Conservation (phyloP, 169 alveolate genomes). For the Toxoplasma gondii region DNA sequence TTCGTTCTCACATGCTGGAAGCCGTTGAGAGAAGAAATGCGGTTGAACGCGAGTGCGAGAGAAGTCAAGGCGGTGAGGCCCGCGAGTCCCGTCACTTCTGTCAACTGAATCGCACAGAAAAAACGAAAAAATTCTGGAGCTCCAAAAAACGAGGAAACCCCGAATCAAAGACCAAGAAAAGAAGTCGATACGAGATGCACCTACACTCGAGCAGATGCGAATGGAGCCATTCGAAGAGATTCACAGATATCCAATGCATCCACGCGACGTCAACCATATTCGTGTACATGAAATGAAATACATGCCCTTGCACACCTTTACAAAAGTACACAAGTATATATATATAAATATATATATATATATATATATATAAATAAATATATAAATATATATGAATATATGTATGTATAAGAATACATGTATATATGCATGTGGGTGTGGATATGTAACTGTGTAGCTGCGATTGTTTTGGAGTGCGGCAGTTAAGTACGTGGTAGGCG, state of each 20-base stretch:
- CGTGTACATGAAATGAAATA: not conserved
- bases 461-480: not conserved
- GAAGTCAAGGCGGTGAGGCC: not conserved
- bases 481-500: too few species aligned
- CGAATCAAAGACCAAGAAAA: too few species aligned
- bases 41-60: slow-evolving; percentile 18
- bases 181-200: not conserved
- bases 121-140: not conserved
- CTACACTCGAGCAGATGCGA: not conserved
- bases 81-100: not conserved
- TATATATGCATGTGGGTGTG: not conserved
- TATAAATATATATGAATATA: not conserved
- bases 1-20: slow-evolving; percentile 3
- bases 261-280: not conserved
- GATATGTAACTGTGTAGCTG: not conserved
- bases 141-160: too few species aligned
- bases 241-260: not conserved
- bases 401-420: not conserved
- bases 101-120: not conserved
- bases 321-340: not conserved
- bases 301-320: not conserved
- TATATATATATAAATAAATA: not conserved
- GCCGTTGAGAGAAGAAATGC: not conserved
- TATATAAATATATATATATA: not conserved
- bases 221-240: not conserved